Conservation (phyloP, 2,329 filamentous ascomycete species). For the Diaporthe batatas region DNA sequence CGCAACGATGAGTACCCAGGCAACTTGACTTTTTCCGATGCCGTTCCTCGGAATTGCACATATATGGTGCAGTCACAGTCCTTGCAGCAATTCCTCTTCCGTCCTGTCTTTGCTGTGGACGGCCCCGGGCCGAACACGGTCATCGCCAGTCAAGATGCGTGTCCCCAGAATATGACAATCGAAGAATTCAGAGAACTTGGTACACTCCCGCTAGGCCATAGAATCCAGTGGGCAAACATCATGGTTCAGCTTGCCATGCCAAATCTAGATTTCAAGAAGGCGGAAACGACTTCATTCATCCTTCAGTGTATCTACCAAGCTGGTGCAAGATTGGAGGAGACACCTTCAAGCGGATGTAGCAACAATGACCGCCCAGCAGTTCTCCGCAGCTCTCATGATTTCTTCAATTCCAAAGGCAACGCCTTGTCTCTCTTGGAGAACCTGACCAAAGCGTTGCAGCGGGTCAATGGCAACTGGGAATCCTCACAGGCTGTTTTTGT, state of each 20-base stretch:
- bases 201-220: constrained; percentile 60
- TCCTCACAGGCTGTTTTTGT: constrained; percentile 55
- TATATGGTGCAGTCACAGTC: too few relatives aligned
- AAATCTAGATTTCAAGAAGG: constrained; percentile 63
- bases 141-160: constrained; percentile 62
- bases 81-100: constrained; percentile 58
- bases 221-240: constrained; percentile 69
- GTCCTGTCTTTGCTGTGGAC: constrained; percentile 45
- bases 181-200: constrained; percentile 69
- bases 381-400: neutral
- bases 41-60: constrained; percentile 54
- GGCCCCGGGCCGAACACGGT: constrained; percentile 60
- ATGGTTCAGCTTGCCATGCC: constrained; percentile 62
- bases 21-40: constrained; percentile 23
- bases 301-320: constrained; percentile 64
- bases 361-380: fast-evolving
- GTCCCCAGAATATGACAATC: constrained; percentile 61
- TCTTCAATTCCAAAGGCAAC: constrained; percentile 47
- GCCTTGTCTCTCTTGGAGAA: constrained; percentile 49
- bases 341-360: too few relatives aligned
- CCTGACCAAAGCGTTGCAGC: constrained; percentile 50
- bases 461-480: constrained; percentile 66
- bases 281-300: constrained; percentile 61
- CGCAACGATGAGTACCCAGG: neutral
- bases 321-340: constrained; percentile 50